A percentile compares a stretch with the other conserved stretches of the same genome.
Conservation (phyloP, 2,329 filamentous ascomycete species). For the Penicillium sp. region DNA sequence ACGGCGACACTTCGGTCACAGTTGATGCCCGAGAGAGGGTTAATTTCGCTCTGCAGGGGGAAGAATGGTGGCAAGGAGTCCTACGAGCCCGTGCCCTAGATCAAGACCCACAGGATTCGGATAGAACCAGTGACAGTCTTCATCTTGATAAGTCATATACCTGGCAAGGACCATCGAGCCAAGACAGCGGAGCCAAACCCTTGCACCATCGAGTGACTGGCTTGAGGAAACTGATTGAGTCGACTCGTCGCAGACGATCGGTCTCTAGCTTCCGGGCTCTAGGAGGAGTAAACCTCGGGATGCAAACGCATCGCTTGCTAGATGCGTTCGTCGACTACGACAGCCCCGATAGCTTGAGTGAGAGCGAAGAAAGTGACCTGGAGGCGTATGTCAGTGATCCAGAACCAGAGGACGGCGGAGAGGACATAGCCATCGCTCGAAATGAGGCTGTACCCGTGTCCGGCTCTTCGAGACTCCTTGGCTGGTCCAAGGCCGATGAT, state of each 20-base stretch:
- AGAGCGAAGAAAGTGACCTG: slow-evolving; percentile 43
- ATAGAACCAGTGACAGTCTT: slow-evolving; percentile 17
- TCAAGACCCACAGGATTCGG: slow-evolving; percentile 13
- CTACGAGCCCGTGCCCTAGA: slow-evolving; percentile 24
- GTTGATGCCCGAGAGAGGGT: slow-evolving; percentile 60
- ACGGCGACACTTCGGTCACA: slow-evolving; percentile 58
- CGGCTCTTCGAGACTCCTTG: slow-evolving; percentile 3
- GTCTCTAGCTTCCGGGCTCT: slow-evolving; percentile 50
- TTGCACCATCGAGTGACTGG: slow-evolving; percentile 54
- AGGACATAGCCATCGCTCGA: slow-evolving; percentile 2
- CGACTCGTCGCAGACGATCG: slow-evolving; percentile 54
- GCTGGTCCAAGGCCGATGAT: slow-evolving; percentile 13
- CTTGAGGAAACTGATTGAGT: slow-evolving; percentile 61
- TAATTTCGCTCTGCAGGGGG: slow-evolving; percentile 63
- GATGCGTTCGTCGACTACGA: slow-evolving; percentile 58
- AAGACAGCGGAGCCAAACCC: slow-evolving; percentile 47
- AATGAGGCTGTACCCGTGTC: slow-evolving; percentile 1
- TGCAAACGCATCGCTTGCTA: slow-evolving; percentile 70
- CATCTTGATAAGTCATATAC: slow-evolving; percentile 44
- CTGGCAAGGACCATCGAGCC: slow-evolving; percentile 55
- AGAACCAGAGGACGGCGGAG: slow-evolving; percentile 29
- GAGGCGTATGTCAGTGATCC: slow-evolving; percentile 42
- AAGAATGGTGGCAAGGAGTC: slow-evolving; percentile 74
- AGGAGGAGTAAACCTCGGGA: slow-evolving; percentile 64
- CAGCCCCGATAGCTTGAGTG: slow-evolving; percentile 48